phyloP scores from a whole-genome alignment of 768 basidiomycete genomes.

The Tulasnella sp. region DNA sequence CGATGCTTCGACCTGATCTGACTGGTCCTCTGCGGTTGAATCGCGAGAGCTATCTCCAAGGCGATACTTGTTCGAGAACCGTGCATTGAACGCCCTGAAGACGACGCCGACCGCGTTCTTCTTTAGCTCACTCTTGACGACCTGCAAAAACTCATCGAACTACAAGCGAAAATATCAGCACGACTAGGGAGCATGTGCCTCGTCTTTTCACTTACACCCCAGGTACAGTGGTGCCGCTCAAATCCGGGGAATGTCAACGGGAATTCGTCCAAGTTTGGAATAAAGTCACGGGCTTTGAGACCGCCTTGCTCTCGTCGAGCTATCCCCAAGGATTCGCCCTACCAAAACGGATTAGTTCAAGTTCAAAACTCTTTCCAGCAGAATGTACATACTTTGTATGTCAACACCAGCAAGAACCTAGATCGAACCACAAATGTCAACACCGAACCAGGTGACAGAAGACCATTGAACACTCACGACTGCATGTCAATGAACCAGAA shows the following conservation, averaged over 20 bases:
- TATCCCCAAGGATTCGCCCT: constrained; percentile 46
- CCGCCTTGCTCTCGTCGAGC: constrained; percentile 32
- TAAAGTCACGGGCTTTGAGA: constrained; percentile 28
- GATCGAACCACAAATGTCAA: background rate
- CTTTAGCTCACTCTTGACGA: constrained; percentile 24
- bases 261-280: constrained; percentile 61
- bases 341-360: background rate
- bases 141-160: constrained; percentile 22
- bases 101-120: constrained; percentile 25
- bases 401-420: constrained; percentile 22
- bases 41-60: constrained; percentile 1
- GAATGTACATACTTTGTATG: constrained; percentile 37
- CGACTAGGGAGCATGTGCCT: background rate
- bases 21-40: background rate
- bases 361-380: background rate
- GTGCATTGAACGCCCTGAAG: constrained; percentile 23
- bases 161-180: background rate
- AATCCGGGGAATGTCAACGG: constrained; percentile 78
- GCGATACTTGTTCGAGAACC: constrained; percentile 22
- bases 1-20: background rate
- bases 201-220: constrained; percentile 55
- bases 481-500: constrained; percentile 23
- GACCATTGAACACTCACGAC: constrained; percentile 10
- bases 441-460: background rate
- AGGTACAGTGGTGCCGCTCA: constrained; percentile 76